Evolutionary conservation across 2,329 filamentous ascomycete species (phyloP).

Genomic region (Penicillium sclerotiorum): DNA sequence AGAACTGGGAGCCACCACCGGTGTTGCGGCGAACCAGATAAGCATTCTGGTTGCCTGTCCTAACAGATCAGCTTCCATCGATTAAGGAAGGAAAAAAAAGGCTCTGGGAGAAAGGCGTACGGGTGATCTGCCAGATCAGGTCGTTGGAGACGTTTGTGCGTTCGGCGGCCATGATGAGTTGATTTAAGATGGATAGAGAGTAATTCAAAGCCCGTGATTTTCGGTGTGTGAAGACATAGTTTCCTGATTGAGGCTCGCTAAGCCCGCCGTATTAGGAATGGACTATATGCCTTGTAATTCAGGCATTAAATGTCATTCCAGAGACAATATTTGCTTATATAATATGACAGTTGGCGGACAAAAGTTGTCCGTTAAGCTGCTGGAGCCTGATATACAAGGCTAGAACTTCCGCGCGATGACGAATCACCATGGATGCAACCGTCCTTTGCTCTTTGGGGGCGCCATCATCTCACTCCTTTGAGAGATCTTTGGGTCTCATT

Average conservation of each 20-base stretch:
- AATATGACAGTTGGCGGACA: too few species aligned
- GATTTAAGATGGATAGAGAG: conserved; percentile 27
- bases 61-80: conserved; percentile 17
- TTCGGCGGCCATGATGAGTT: conserved; percentile 45
- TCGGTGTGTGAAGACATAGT: conserved; percentile 32
- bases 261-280: conserved; percentile 41
- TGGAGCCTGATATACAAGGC: background rate
- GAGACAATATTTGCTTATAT: too few species aligned
- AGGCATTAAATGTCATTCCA: background rate
- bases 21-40: conserved; percentile 88
- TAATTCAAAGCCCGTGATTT: conserved; percentile 24
- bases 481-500: background rate
- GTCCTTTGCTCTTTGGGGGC: too few species aligned
- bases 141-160: conserved; percentile 82
- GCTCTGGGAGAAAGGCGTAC: conserved; percentile 61
- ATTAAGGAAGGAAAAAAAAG: conserved; percentile 2
- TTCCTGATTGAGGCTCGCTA: conserved; percentile 38
- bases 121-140: conserved; percentile 91
- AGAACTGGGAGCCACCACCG: conserved; percentile 83
- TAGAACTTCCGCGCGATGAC: background rate
- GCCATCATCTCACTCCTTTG: too few species aligned
- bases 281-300: conserved; percentile 2
- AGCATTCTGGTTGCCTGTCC: conserved; percentile 78
- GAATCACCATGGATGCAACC: too few species aligned
- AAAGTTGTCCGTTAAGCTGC: too few species aligned